Base-by-base conservation (phyloP, 805 yeast genomes). In the Candida pini region DNA sequence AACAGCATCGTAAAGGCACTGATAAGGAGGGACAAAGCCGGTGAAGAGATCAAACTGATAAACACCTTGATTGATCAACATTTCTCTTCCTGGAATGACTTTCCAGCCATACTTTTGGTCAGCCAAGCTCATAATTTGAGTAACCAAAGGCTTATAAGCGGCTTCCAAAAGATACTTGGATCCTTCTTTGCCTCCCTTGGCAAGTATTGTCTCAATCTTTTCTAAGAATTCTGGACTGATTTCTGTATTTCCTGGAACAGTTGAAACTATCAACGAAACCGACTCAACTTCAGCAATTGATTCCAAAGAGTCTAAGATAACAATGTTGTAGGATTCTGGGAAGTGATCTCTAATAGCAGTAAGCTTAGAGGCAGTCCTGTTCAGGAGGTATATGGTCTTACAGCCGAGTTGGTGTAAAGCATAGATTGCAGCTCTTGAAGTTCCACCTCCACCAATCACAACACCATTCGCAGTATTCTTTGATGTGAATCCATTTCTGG, bases 401-500 rank as follows among this genome's bases (percentile, higher is more conserved):
- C 94, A 86, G 3, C 96, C 96, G 66, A 90, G 63, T 41, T 75
- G 53, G 53, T 77, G 73, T 45, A 92, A 68, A 1, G 98, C 97
- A 57, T 74, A 88, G 12, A 85, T 76, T 0, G 97, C 97, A 27
- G 98, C 96, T 51, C 96, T 73, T 1, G 96, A 80, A 18, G 99
- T 89, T 28, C 99, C 99, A 27, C 99, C 99, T 15, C 96, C 96
- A 33, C 99, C 99, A 44, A 92, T 68, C 29, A 92, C 82, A 39
- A 89, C 63, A 21, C 96, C 97, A 38, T 71, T 63, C 9, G 69
- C 64, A 4, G 43, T 47, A 12, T 45, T 37, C 20, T 51, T 49
- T 26, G 61, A 60, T 26, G 79, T 74, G 27, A 77, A 78, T 26
- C 95, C 95, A 38, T 69, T 68, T 40, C 70, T 60, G 14, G 63